These are phyloP conservation scores for Cerrena zonata DNA, from an alignment of 1,284 basidiomycete genomes.

Conservation along the genomic window DNA sequence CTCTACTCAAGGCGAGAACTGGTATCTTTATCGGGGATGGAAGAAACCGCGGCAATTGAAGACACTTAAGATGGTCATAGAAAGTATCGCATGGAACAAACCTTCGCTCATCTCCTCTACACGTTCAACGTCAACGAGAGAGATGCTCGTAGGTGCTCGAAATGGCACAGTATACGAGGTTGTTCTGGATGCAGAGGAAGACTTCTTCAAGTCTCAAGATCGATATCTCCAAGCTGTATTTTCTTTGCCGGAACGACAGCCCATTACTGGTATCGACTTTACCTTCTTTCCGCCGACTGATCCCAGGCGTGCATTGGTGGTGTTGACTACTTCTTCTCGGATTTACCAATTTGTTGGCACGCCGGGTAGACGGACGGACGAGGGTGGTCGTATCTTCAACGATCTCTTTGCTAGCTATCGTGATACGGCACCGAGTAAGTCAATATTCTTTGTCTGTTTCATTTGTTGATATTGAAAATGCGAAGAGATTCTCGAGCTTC, in stretches of 20 bases:
- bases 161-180: slow-evolving; percentile 83
- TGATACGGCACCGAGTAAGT: slow-evolving; percentile 75
- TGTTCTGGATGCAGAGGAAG: slow-evolving; percentile 79
- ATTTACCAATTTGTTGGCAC: slow-evolving; percentile 87
- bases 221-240: slow-evolving; percentile 77
- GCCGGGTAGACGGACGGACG: slow-evolving; percentile 60
- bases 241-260: slow-evolving; percentile 70
- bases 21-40: slow-evolving; percentile 81
- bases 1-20: slow-evolving; percentile 86
- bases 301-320: slow-evolving; percentile 58
- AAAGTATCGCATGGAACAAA: slow-evolving; percentile 91
- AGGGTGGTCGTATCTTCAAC: slow-evolving; percentile 73
- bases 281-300: slow-evolving; percentile 67
- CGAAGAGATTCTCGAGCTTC: slow-evolving; percentile 80
- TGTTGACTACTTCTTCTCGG: slow-evolving; percentile 81
- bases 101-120: slow-evolving; percentile 61
- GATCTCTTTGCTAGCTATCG: slow-evolving; percentile 69
- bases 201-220: slow-evolving; percentile 88
- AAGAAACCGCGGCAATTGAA: slow-evolving; percentile 77
- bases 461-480: slow-evolving; percentile 19
- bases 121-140: slow-evolving; percentile 69
- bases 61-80: slow-evolving; percentile 82
- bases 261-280: slow-evolving; percentile 78
- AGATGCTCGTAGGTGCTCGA: slow-evolving; percentile 84
- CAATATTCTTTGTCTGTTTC: background rate